A percentile compares a stretch with the other conserved stretches of the same genome.
phyloP scores from a whole-genome alignment of 352 stramenopile genomes.

The Pythium scleroteichum region DNA sequence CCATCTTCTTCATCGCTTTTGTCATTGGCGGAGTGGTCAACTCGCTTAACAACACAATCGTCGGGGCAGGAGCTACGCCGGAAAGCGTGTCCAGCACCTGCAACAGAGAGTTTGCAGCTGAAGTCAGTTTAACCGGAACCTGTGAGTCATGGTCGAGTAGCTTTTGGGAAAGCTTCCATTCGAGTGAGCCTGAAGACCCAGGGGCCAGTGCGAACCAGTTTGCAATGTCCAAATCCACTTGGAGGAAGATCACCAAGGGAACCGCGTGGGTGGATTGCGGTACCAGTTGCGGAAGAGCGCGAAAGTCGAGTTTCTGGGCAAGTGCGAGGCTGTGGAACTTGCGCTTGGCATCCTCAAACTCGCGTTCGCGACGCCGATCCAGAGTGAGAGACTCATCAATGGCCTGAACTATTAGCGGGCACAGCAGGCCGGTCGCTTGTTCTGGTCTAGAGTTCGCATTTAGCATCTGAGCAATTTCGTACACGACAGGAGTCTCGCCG shows the following conservation, averaged over 20 bases:
- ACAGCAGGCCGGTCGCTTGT: constrained; percentile 8
- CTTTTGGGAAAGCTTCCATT: constrained; percentile 48
- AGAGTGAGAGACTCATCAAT: constrained; percentile 22
- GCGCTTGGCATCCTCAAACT: constrained; percentile 23
- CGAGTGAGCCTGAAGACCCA: constrained; percentile 4
- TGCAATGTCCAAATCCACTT: constrained; percentile 68
- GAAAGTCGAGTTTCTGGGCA: constrained; percentile 33
- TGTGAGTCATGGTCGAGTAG: constrained; percentile 45
- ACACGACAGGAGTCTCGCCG: constrained; percentile 25
- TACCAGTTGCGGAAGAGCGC: constrained; percentile 19
- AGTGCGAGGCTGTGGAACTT: constrained; percentile 36
- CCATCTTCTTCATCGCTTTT: constrained; percentile 40
- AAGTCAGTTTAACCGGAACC: constrained; percentile 42
- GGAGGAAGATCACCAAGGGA: constrained; percentile 45
- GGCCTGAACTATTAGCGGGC: constrained; percentile 21
- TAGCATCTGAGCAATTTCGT: constrained; percentile 29
- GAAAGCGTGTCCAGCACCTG: constrained; percentile 23
- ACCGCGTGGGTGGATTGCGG: neutral
- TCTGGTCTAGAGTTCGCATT: neutral
- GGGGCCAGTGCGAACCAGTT: constrained; percentile 60
- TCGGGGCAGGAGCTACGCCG: neutral
- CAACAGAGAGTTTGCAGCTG: constrained; percentile 28
- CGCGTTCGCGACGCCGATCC: constrained; percentile 14
- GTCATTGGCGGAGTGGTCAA: constrained; percentile 53
- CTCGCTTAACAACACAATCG: constrained; percentile 54